A percentile compares a stretch with the other conserved stretches of the same genome.
Evolutionary conservation across 2,329 filamentous ascomycete genomes (phyloP).

Genomic region (Macroventuria anomochaeta): DNA sequence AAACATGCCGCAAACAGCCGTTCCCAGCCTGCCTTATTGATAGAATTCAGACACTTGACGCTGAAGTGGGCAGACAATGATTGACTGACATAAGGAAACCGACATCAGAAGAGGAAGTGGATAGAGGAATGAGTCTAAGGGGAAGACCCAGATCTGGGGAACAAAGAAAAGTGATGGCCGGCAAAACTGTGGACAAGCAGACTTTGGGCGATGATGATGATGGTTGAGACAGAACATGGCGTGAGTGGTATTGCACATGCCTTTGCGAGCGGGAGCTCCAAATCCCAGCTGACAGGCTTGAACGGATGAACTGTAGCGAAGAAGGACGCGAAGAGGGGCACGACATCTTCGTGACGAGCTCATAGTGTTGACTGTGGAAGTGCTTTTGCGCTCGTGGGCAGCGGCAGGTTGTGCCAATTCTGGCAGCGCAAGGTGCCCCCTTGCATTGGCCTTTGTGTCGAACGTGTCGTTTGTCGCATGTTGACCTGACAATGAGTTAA

Average conservation of each 20-base stretch:
- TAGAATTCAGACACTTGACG: conserved; percentile 11
- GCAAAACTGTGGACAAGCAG: neutral
- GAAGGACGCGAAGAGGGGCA: neutral
- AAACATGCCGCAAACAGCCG: conserved; percentile 38
- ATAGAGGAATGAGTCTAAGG: conserved; percentile 21
- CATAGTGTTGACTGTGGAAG: conserved; percentile 2
- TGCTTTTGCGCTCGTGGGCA: conserved; percentile 7
- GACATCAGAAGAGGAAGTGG: conserved; percentile 4
- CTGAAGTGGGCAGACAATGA: neutral
- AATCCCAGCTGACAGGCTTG: conserved; percentile 3
- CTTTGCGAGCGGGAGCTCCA: conserved; percentile 17
- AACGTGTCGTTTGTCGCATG: neutral
- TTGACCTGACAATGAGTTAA: neutral
- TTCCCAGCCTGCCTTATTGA: conserved; percentile 22
- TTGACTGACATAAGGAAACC: conserved; percentile 7
- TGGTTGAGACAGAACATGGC: conserved; percentile 3
- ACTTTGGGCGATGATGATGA: conserved; percentile 2
- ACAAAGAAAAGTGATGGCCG: conserved; percentile 12
- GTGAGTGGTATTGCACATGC: conserved; percentile 13
- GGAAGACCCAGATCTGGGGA: conserved; percentile 14
- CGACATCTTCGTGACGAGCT: conserved; percentile 1
- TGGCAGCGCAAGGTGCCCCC: conserved; percentile 7
- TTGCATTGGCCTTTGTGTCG: conserved; percentile 5
- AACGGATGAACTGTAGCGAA: neutral
- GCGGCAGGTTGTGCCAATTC: conserved; percentile 4